A percentile compares a stretch with the other conserved stretches of the same genome.
phyloP scores from a whole-genome alignment of 768 basidiomycete genomes.

The Suillus fuscotomentosus region DNA sequence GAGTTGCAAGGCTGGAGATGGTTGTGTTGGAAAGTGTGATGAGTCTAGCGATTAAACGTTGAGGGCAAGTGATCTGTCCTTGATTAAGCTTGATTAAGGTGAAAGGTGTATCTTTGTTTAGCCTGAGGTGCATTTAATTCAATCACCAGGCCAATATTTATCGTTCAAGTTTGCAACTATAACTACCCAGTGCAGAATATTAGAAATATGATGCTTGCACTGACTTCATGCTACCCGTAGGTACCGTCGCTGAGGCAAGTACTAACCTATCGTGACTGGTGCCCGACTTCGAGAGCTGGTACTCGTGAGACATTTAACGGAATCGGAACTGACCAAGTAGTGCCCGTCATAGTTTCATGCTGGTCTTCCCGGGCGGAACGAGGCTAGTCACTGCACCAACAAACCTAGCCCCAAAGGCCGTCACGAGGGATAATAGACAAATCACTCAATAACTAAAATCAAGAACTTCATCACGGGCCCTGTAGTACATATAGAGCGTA shows the following conservation, averaged over 20 bases:
- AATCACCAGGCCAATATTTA: neutral
- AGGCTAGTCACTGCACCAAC: neutral
- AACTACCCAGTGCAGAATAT: neutral
- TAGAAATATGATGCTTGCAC: neutral
- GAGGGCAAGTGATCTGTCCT: constrained; percentile 3
- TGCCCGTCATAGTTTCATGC: no score
- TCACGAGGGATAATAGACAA: neutral
- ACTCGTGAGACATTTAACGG: neutral
- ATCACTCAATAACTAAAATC: neutral
- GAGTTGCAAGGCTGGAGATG: neutral
- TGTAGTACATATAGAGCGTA: neutral
- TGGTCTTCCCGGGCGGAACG: no score
- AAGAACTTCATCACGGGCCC: neutral
- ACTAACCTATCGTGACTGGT: no score
- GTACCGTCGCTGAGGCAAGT: neutral
- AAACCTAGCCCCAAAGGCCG: neutral
- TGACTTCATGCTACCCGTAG: neutral
- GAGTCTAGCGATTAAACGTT: constrained; percentile 2
- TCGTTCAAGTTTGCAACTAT: neutral
- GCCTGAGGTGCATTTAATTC: neutral
- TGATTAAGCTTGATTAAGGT: constrained; percentile 1
- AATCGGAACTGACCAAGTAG: neutral
- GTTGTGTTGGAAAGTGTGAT: neutral
- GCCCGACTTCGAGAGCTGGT: neutral
- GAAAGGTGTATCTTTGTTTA: neutral